Percentiles rank a stretch among this genome's conserved stretches.
Conservation (phyloP, 1,284 basidiomycete species). For the Porphyrellus sp. region DNA sequence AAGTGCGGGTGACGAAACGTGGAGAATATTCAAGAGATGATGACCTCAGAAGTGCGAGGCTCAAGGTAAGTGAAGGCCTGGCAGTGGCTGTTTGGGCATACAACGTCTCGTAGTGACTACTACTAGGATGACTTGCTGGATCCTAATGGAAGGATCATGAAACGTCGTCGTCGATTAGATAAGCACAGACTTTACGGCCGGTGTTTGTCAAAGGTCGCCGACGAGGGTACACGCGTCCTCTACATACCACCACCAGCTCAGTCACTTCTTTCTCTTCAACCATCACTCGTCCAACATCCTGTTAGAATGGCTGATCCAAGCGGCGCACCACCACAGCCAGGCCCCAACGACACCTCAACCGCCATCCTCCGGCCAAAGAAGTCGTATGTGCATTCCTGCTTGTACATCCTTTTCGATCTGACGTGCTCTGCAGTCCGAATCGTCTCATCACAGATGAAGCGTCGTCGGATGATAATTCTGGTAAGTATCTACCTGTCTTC, state of each 20-base stretch:
- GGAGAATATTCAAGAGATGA: constrained; percentile 27
- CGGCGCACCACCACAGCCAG: constrained; percentile 71
- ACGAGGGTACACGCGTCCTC: constrained; percentile 43
- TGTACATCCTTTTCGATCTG: constrained; percentile 10
- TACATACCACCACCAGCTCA: constrained; percentile 9
- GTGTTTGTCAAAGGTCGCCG: not conserved
- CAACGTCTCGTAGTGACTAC: too few relatives aligned
- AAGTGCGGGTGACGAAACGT: constrained; percentile 53
- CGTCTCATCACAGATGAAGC: constrained; percentile 93
- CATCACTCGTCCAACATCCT: constrained; percentile 6
- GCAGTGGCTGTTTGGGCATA: not conserved
- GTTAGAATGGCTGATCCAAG: constrained; percentile 69
- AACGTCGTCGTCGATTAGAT: not conserved
- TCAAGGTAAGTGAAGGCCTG: not conserved
- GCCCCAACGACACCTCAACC: constrained; percentile 83
- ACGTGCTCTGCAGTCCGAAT: constrained; percentile 66
- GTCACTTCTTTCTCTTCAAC: constrained; percentile 19
- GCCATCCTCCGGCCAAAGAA: constrained; percentile 95
- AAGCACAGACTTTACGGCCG: not conserved
- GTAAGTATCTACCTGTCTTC: too few relatives aligned
- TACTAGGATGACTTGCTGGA: not conserved
- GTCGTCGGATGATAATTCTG: constrained; percentile 88
- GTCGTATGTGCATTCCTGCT: constrained; percentile 61
- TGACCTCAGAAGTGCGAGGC: constrained; percentile 23
- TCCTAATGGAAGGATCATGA: not conserved